These are phyloP conservation scores for Pharus latifolius DNA, from an alignment of 176 grass and related monocot genomes.

Conservation along the genomic window DNA sequence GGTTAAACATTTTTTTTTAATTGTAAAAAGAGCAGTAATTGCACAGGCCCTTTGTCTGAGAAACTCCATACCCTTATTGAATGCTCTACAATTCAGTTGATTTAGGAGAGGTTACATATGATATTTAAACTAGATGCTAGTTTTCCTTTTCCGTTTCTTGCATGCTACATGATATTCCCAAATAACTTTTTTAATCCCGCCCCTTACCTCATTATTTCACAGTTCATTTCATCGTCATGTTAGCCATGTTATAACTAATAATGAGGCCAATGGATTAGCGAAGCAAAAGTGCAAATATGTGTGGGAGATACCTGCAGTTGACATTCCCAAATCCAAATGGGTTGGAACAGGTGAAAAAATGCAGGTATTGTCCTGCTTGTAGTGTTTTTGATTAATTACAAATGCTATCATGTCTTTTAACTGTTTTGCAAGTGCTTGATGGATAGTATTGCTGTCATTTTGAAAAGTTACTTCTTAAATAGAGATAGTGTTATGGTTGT, in stretches of 20 bases:
- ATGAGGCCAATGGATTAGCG: slow-evolving; percentile 34
- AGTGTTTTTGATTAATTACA: neutral
- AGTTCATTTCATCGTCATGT: slow-evolving; percentile 61
- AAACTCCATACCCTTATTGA: neutral
- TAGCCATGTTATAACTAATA: slow-evolving; percentile 24
- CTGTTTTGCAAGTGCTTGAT: no score
- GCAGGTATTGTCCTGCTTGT: slow-evolving; percentile 12
- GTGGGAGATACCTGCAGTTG: slow-evolving; percentile 50
- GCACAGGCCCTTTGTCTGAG: neutral
- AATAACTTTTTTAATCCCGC: neutral
- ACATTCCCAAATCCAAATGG: slow-evolving; percentile 45
- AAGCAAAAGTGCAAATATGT: slow-evolving; percentile 41
- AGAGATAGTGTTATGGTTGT: no score
- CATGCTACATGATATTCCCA: neutral
- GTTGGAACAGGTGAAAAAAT: slow-evolving; percentile 45
- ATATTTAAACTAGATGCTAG: neutral
- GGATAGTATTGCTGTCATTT: no score
- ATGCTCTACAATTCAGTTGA: no score
- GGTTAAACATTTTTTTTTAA: neutral
- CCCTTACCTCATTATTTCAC: neutral
- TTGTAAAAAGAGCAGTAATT: neutral
- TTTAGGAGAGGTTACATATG: neutral
- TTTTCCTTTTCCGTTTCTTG: neutral
- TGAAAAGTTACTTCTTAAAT: no score
- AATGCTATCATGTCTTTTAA: neutral